Conservation (phyloP, 2,329 filamentous ascomycete genomes). For the Corinectria fuckeliana region DNA sequence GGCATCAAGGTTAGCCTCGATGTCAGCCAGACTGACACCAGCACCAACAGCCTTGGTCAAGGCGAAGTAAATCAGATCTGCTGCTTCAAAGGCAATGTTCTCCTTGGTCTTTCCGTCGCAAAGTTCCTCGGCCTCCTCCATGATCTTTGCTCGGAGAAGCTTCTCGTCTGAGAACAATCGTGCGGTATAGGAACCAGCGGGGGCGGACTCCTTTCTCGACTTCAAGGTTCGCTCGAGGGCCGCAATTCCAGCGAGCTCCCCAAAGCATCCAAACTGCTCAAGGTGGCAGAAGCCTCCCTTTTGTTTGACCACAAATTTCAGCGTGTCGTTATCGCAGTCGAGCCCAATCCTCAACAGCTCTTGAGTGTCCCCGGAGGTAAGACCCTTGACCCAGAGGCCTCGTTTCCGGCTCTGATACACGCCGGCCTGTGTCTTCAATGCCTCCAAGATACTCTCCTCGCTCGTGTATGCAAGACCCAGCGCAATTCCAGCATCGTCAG, state of each 20-base stretch:
- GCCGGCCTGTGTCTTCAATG: slow-evolving; percentile 76
- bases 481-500: slow-evolving; percentile 83
- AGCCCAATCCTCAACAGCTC: slow-evolving; percentile 83
- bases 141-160: slow-evolving; percentile 91
- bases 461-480: slow-evolving; percentile 95
- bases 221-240: slow-evolving; percentile 87
- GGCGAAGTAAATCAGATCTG: slow-evolving; percentile 95
- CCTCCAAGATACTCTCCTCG: slow-evolving; percentile 86
- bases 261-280: slow-evolving; percentile 91
- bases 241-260: slow-evolving; percentile 79
- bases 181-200: slow-evolving; percentile 90
- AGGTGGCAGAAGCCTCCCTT: slow-evolving; percentile 95
- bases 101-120: slow-evolving; percentile 83
- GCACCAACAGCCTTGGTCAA: slow-evolving; percentile 86
- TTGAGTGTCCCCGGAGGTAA: slow-evolving; percentile 92
- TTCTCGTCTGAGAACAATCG: slow-evolving; percentile 91
- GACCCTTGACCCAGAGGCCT: slow-evolving; percentile 95
- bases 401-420: slow-evolving; percentile 97
- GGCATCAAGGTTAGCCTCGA: slow-evolving; percentile 89
- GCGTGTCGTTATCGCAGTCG: slow-evolving; percentile 92
- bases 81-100: slow-evolving; percentile 91
- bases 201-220: slow-evolving; percentile 81
- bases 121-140: slow-evolving; percentile 96
- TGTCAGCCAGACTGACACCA: slow-evolving; percentile 85
- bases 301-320: slow-evolving; percentile 89